Evolutionary conservation across 371 early-diverging fungal species (phyloP).

Genomic region (Saksenaea vasiformis): DNA sequence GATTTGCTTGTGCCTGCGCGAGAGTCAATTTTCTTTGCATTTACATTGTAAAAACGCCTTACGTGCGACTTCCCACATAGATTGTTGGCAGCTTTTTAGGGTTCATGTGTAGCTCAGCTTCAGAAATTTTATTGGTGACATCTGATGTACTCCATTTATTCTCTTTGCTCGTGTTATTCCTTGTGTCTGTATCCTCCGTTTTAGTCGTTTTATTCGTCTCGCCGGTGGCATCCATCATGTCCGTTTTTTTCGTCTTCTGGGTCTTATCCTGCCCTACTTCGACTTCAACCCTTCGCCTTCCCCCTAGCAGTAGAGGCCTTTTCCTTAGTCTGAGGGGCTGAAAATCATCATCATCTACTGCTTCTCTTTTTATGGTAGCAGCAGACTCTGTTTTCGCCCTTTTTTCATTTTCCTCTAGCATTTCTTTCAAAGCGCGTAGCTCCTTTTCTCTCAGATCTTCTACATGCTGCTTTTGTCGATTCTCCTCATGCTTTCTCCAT

Average conservation of each 20-base stretch:
- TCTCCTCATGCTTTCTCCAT: constrained; percentile 27
- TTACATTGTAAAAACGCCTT: constrained; percentile 10
- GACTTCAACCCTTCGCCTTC: neutral
- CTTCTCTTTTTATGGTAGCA: neutral
- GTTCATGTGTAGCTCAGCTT: constrained; percentile 5
- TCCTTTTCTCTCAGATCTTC: neutral
- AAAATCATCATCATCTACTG: constrained; percentile 30
- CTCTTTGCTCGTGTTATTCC: neutral
- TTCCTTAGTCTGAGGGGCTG: constrained; percentile 13
- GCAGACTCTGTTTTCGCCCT: neutral
- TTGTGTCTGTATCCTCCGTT: neutral
- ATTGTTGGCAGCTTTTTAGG: constrained; percentile 27
- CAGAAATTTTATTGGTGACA: too few relatives aligned
- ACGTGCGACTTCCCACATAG: constrained; percentile 61
- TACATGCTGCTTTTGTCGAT: neutral
- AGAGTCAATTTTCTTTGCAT: neutral
- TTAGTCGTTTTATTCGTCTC: constrained; percentile 19
- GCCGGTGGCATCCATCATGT: neutral
- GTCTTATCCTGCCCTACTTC: constrained; percentile 1
- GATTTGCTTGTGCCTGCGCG: constrained; percentile 57
- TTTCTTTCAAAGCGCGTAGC: neutral
- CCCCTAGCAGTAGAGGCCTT: neutral
- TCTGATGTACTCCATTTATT: too few relatives aligned
- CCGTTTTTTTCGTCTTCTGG: neutral
- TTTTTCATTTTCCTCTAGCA: constrained; percentile 1